Evolutionary conservation across 768 basidiomycete genomes (phyloP), one percentile per base, ranked within the genome.

Genomic region (Hydnomerulius pinastri): DNA sequence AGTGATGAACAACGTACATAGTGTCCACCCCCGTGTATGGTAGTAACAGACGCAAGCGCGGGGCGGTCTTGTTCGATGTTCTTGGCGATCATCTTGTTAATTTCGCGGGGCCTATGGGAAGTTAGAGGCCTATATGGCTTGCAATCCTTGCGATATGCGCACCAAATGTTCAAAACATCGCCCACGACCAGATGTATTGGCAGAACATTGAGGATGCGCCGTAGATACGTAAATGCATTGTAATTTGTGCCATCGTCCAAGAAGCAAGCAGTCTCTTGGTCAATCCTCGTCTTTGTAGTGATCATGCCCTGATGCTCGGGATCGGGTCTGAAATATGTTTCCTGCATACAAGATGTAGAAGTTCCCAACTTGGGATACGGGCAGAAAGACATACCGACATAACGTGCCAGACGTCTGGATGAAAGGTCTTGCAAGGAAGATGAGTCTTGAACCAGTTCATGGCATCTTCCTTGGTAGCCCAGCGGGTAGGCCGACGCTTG

Each of bases 201-300:
- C 15, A 55, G 42, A 35, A 35, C 15, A 15, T 23, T 33, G 7
- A 55, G 42, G 15, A 58, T 29, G 6, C 49, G 51, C 5, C 47
- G 48, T 18, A 55, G 33, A 32, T 45, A 54, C 7, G 37, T 25
- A 5, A 25, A 15, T 21, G 57, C 44, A 11, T 37, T 40, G 27
- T 56, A 51, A 6, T 56, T 36, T 4, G 57, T 58, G 20, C 60
- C 57, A 24, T 58, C 50, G 40, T 61, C 54, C 11, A 59, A 33
- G 17, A 58, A 61, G 27, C 44, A 47, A 4, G 57, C 57, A 1
- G 53, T 61, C 48, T 61, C 60, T 32, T 61, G 57, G 43, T 61
- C 55, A 23, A 59, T 45, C 9, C 48, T 59, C 18, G 60, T 62
- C 50, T 62, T 62, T 10, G 53, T 62, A 11, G 58, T 55, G n/a